Conservation (phyloP, 352 stramenopile species). For the Ophiocytium majus region DNA sequence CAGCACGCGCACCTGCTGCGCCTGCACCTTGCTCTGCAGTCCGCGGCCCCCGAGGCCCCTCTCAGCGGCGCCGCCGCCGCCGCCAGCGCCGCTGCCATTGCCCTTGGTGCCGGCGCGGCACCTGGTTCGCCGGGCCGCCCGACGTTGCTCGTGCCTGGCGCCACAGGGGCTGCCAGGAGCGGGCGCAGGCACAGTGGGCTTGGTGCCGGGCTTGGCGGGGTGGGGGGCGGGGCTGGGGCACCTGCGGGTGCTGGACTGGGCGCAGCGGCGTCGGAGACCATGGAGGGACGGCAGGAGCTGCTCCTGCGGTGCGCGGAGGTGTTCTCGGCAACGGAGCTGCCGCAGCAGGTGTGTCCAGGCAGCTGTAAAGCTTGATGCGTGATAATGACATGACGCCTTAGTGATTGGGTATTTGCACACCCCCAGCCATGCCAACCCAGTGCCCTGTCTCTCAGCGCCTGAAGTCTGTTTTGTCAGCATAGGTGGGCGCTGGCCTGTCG, state of each 20-base stretch:
- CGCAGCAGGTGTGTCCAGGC: background rate
- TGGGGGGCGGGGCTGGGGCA: constrained; percentile 36
- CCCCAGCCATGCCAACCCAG: background rate
- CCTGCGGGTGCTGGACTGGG: constrained; percentile 35
- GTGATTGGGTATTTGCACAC: background rate
- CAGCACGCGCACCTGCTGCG: constrained; percentile 44
- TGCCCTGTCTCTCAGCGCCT: background rate
- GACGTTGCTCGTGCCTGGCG: too few relatives aligned
- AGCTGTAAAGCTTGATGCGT: background rate
- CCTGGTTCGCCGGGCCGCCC: too few relatives aligned
- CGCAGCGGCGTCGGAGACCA: too few relatives aligned
- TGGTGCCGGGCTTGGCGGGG: background rate
- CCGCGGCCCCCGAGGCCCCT: too few relatives aligned
- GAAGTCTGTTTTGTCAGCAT: background rate
- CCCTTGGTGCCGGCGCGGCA: too few relatives aligned
- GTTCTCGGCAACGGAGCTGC: constrained; percentile 23
- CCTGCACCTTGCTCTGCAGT: too few relatives aligned
- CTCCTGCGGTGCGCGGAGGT: constrained; percentile 42
- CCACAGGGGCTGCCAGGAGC: too few relatives aligned
- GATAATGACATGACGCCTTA: background rate
- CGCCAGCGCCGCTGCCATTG: too few relatives aligned
- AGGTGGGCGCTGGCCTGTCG: background rate
- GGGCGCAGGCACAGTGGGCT: constrained; percentile 27
- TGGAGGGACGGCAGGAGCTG: constrained; percentile 47
- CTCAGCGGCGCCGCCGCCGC: too few relatives aligned